These are phyloP conservation scores for Wickerhamiella parazyma DNA, from an alignment of 805 yeast species.

Conservation along the genomic window DNA sequence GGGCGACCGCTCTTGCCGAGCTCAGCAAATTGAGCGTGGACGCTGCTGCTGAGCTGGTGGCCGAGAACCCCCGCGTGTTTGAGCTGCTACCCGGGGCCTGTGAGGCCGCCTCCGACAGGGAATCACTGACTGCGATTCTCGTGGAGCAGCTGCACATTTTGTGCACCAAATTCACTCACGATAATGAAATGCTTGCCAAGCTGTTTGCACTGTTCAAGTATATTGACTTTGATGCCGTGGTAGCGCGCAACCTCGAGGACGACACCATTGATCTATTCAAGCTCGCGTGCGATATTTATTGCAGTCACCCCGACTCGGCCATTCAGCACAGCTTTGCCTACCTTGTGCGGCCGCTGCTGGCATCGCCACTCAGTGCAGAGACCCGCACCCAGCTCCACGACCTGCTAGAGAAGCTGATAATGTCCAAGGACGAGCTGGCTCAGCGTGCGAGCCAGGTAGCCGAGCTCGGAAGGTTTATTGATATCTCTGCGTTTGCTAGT, in stretches of 20 bases:
- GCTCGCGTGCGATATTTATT: background rate
- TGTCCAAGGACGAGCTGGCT: background rate
- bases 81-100: background rate
- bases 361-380: background rate
- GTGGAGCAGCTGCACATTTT: background rate
- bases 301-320: background rate
- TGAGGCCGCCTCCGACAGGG: background rate
- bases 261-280: background rate
- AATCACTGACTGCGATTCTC: background rate
- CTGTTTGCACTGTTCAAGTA: background rate
- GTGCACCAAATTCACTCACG: background rate
- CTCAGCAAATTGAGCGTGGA: background rate
- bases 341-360: background rate
- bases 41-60: background rate
- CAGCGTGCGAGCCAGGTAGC: background rate
- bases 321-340: background rate
- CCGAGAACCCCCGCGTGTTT: background rate
- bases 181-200: background rate
- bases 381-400: background rate
- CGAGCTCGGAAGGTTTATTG: constrained; percentile 4
- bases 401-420: background rate
- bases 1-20: background rate
- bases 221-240: constrained; percentile 1
- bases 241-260: constrained; percentile 1
- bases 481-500: background rate